Evolutionary conservation across 2,329 filamentous ascomycete genomes (phyloP).

Genomic region (Colletotrichum neosansevieriae): DNA sequence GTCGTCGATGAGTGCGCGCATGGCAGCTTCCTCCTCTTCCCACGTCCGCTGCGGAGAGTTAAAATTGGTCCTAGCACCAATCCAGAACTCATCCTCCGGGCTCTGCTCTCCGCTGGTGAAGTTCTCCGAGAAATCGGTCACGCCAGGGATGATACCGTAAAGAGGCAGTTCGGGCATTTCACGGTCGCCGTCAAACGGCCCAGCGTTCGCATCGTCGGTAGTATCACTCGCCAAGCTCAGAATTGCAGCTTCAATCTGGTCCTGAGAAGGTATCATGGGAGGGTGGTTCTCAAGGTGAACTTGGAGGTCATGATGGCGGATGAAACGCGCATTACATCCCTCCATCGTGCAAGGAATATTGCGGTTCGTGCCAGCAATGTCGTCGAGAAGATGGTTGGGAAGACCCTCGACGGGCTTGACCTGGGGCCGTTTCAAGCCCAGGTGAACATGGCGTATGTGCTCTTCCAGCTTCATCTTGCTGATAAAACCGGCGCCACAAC

Average conservation of each 20-base stretch:
- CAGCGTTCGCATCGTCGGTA: slow-evolving; percentile 3
- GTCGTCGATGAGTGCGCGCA: slow-evolving; percentile 52
- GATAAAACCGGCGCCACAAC: slow-evolving; percentile 81
- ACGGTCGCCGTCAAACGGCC: slow-evolving; percentile 26
- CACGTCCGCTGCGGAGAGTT: slow-evolving; percentile 49
- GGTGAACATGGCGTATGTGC: slow-evolving; percentile 85
- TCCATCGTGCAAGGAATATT: slow-evolving; percentile 57
- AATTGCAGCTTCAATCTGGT: slow-evolving; percentile 38
- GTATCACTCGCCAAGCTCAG: slow-evolving; percentile 40
- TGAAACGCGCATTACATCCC: slow-evolving; percentile 60
- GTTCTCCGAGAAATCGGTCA: slow-evolving; percentile 16
- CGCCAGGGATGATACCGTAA: slow-evolving; percentile 32
- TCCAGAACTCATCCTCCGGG: slow-evolving; percentile 43
- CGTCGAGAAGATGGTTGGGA: slow-evolving; percentile 53
- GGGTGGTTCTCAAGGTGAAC: slow-evolving; percentile 55
- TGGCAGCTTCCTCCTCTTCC: slow-evolving; percentile 58
- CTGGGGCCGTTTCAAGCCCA: slow-evolving; percentile 67
- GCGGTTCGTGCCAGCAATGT: slow-evolving; percentile 58
- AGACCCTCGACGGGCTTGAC: slow-evolving; percentile 41
- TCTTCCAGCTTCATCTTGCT: slow-evolving; percentile 85
- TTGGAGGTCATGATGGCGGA: slow-evolving; percentile 63
- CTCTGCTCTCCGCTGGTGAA: slow-evolving; percentile 16
- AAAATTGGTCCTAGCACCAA: slow-evolving; percentile 51
- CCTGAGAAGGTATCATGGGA: slow-evolving; percentile 34
- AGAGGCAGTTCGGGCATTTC: slow-evolving; percentile 39